phyloP scores from a whole-genome alignment of 306 rosid genomes.

The Astragalus glycyphyllos region DNA sequence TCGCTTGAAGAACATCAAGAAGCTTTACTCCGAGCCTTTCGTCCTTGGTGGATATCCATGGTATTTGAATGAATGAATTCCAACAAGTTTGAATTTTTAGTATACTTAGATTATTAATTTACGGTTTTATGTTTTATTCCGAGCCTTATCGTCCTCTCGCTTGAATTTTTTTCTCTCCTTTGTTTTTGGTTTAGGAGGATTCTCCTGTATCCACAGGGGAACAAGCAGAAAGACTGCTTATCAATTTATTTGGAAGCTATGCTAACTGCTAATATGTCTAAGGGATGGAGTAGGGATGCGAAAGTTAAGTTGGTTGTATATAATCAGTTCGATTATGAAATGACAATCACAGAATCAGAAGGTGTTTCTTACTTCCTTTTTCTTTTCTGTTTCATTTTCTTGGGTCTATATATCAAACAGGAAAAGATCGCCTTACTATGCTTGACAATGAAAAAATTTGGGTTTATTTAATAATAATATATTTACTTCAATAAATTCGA shows the following conservation, averaged over 20 bases:
- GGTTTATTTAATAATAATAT: too few relatives aligned
- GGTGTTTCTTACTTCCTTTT: neutral
- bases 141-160: too few relatives aligned
- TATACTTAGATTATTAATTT: neutral
- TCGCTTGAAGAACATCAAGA: neutral
- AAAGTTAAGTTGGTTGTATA: neutral
- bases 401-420: too few relatives aligned
- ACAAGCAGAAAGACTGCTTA: too few relatives aligned
- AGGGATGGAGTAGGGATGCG: slow-evolving; percentile 8
- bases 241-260: neutral
- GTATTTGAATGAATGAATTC: slow-evolving; percentile 19
- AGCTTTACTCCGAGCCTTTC: slow-evolving; percentile 31
- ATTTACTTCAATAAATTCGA: too few relatives aligned
- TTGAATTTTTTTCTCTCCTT: too few relatives aligned
- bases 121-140: neutral
- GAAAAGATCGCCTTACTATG: too few relatives aligned
- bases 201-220: neutral
- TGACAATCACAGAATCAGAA: neutral
- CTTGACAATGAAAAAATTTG: too few relatives aligned
- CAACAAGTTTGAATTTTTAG: too few relatives aligned
- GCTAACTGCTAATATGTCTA: neutral
- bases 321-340: neutral
- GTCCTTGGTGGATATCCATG: slow-evolving; percentile 32
- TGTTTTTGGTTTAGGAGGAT: slow-evolving; percentile 6
- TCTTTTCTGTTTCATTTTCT: neutral